Evolutionary conservation across 108 stramenopile genomes (phyloP).

Genomic region (Phaeodactylum tricornutum): DNA sequence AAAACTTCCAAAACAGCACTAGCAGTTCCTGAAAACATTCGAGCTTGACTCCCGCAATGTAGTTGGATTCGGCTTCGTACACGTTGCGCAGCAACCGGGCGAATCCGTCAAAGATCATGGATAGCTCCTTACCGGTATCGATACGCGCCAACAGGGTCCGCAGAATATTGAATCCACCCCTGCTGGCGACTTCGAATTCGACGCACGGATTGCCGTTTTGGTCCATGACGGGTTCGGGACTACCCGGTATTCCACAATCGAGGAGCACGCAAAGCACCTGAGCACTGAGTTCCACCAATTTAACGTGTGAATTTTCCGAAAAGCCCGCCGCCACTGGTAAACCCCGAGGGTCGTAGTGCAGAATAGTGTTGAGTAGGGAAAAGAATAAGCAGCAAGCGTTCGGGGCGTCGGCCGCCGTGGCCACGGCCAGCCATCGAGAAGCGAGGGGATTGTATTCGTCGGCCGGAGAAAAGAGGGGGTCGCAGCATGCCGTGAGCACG

Average conservation of each 20-base stretch:
- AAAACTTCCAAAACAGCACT: slow-evolving; percentile 93
- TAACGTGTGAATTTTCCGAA: slow-evolving; percentile 45
- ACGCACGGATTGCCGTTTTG: slow-evolving; percentile 53
- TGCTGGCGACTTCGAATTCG: slow-evolving; percentile 38
- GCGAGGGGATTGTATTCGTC: slow-evolving; percentile 86
- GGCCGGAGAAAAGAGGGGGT: slow-evolving; percentile 86
- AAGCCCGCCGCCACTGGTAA: slow-evolving; percentile 44
- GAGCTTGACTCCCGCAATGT: slow-evolving; percentile 55
- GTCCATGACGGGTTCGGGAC: slow-evolving; percentile 54
- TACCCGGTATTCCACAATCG: slow-evolving; percentile 78
- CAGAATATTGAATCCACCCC: slow-evolving; percentile 86
- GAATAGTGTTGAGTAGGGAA: slow-evolving; percentile 83
- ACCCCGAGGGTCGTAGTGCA: slow-evolving; percentile 79
- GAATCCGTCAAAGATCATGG: slow-evolving; percentile 82
- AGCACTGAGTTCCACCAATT: slow-evolving; percentile 72
- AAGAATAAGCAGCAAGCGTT: slow-evolving; percentile 89
- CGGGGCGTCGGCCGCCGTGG: slow-evolving; percentile 83
- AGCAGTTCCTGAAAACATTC: slow-evolving; percentile 93
- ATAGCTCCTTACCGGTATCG: slow-evolving; percentile 53
- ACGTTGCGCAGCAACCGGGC: slow-evolving; percentile 75
- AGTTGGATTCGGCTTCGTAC: slow-evolving; percentile 67
- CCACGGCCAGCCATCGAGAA: slow-evolving; percentile 79
- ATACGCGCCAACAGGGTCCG: slow-evolving; percentile 76
- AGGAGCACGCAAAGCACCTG: slow-evolving; percentile 84
- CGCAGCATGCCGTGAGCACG: slow-evolving; percentile 78